A percentile compares a stretch with the other conserved stretches of the same genome.
phyloP scores from a whole-genome alignment of 78 protist species.

The Dictyostelium brefeldianum region DNA sequence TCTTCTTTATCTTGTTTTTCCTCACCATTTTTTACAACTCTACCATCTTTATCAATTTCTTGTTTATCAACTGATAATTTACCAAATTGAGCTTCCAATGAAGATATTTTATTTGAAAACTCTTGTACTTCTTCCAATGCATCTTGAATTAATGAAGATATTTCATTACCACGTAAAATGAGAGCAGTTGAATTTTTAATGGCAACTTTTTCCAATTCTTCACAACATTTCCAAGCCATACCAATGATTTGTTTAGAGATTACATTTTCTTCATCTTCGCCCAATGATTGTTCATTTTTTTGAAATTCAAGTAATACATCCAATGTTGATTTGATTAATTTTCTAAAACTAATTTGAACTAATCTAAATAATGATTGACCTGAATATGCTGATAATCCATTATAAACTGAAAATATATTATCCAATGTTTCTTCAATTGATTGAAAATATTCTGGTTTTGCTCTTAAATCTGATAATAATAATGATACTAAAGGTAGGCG shows the following conservation, averaged over 20 bases:
- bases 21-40: neutral
- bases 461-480: conserved; percentile 72
- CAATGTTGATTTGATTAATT: conserved; percentile 35
- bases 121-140: conserved; percentile 58
- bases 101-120: neutral
- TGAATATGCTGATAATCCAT: conserved; percentile 48
- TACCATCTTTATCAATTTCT: neutral
- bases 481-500: conserved; percentile 62
- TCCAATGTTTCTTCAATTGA: conserved; percentile 59
- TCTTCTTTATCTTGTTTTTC: conserved; percentile 1
- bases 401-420: conserved; percentile 43
- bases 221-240: conserved; percentile 67
- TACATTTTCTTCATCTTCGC: conserved; percentile 71
- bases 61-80: neutral
- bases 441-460: conserved; percentile 56
- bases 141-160: conserved; percentile 27
- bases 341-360: conserved; percentile 21
- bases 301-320: conserved; percentile 5
- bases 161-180: neutral
- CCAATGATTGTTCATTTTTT: conserved; percentile 46
- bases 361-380: conserved; percentile 37
- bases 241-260: conserved; percentile 49
- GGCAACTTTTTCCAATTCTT: conserved; percentile 46
- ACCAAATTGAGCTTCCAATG: neutral
- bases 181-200: conserved; percentile 31